Percentiles rank a stretch among this genome's conserved stretches.
phyloP scores from a whole-genome alignment of 371 early-diverging fungal species.

The Syncephalastrum contaminatum region DNA sequence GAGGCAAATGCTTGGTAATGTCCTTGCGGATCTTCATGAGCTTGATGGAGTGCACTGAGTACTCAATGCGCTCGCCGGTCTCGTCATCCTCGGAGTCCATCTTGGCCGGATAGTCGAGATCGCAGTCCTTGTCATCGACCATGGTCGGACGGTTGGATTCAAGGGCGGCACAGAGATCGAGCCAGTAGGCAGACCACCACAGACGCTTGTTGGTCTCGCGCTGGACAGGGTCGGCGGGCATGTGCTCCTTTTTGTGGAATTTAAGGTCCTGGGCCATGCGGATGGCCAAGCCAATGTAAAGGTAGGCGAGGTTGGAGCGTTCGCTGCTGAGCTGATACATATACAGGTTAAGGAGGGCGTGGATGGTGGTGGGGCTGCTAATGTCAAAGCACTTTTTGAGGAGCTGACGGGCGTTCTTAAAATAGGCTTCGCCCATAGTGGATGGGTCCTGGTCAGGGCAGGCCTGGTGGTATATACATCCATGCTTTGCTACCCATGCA shows the following conservation, averaged over 20 bases:
- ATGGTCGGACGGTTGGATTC: conserved; percentile 51
- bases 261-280: conserved; percentile 69
- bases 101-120: conserved; percentile 53
- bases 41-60: conserved; percentile 50
- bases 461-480: conserved; percentile 50
- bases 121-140: conserved; percentile 64
- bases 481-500: conserved; percentile 62
- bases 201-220: conserved; percentile 57
- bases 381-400: conserved; percentile 60
- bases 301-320: conserved; percentile 55
- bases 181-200: conserved; percentile 68
- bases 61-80: conserved; percentile 45
- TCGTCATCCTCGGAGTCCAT: conserved; percentile 48
- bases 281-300: conserved; percentile 61
- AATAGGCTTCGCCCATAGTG: conserved; percentile 56
- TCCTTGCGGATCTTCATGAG: conserved; percentile 59
- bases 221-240: conserved; percentile 48
- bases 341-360: conserved; percentile 59
- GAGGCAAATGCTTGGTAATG: conserved; percentile 50
- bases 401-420: conserved; percentile 56
- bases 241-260: conserved; percentile 51
- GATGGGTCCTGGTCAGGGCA: conserved; percentile 44
- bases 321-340: conserved; percentile 63
- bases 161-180: conserved; percentile 51
- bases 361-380: conserved; percentile 54